phyloP scores from a whole-genome alignment of 768 basidiomycete genomes.

The Termitomyces sp. region DNA sequence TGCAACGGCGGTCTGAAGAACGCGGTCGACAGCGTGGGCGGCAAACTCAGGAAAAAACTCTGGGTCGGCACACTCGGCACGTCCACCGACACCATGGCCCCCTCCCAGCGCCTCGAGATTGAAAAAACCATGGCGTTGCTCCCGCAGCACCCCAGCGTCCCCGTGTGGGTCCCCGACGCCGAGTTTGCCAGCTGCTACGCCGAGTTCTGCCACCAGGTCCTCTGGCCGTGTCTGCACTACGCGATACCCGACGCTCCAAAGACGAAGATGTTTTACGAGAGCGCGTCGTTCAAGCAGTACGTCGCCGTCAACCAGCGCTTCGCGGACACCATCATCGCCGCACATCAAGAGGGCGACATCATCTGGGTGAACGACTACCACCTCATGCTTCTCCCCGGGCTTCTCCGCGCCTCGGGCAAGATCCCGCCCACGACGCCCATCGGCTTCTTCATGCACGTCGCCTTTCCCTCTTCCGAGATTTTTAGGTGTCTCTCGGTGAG shows the following conservation, averaged over 20 bases:
- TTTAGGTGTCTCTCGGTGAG: conserved; percentile 87
- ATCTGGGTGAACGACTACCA: conserved; percentile 97
- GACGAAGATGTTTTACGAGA: conserved; percentile 79
- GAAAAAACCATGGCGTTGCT: conserved; percentile 43
- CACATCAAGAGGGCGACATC: conserved; percentile 88
- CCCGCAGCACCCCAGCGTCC: conserved; percentile 33
- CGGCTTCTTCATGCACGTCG: conserved; percentile 96
- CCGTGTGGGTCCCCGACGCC: conserved; percentile 81
- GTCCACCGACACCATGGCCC: conserved; percentile 61
- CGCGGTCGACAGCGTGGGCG: conserved; percentile 67
- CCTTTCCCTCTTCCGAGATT: conserved; percentile 94
- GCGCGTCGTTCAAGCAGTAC: conserved; percentile 81
- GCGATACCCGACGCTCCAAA: conserved; percentile 86
- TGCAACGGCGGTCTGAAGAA: conserved; percentile 86
- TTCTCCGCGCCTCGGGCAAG: conserved; percentile 66
- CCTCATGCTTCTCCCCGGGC: conserved; percentile 85
- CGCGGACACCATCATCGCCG: conserved; percentile 76
- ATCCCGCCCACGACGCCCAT: conserved; percentile 63
- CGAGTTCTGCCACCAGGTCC: conserved; percentile 86
- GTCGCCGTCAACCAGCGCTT: conserved; percentile 88
- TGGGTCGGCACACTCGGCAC: conserved; percentile 78
- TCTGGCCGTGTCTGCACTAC: conserved; percentile 88
- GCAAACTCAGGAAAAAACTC: conserved; percentile 46
- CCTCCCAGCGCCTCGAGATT: conserved; percentile 55
- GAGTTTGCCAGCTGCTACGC: conserved; percentile 82